Percentiles rank a stretch among this genome's conserved stretches.
These are phyloP conservation scores for Naganishia randhawae DNA, from an alignment of 768 basidiomycete genomes.

Conservation along the genomic window DNA sequence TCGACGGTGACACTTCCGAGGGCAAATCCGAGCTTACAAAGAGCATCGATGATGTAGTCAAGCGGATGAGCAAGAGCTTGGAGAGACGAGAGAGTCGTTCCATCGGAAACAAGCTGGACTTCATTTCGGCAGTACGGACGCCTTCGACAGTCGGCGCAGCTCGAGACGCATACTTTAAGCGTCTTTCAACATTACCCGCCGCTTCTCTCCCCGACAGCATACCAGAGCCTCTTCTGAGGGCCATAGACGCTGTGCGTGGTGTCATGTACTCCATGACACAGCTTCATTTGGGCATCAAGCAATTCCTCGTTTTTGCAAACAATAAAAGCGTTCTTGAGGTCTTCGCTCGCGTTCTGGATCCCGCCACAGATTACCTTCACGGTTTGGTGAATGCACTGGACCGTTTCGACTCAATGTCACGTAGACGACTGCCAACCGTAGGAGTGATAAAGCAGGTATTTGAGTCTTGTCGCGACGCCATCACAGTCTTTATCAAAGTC, in stretches of 20 bases:
- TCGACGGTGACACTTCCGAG: constrained; percentile 4
- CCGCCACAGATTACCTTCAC: constrained; percentile 74
- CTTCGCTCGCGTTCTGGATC: constrained; percentile 77
- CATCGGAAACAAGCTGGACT: constrained; percentile 9
- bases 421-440: constrained; percentile 63
- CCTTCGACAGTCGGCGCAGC: constrained; percentile 61
- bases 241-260: constrained; percentile 85
- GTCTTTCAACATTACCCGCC: constrained; percentile 72
- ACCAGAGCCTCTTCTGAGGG: constrained; percentile 63
- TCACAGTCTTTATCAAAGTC: constrained; percentile 81
- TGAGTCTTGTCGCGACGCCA: constrained; percentile 76
- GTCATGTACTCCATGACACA: constrained; percentile 89
- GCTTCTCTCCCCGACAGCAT: constrained; percentile 59
- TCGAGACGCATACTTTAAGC: constrained; percentile 87
- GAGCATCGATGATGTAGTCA: constrained; percentile 17
- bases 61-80: constrained; percentile 21
- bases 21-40: constrained; percentile 2
- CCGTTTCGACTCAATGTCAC: constrained; percentile 78
- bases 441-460: constrained; percentile 71
- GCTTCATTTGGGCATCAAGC: constrained; percentile 79
- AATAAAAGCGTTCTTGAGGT: constrained; percentile 77
- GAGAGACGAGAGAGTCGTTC: constrained; percentile 19
- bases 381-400: constrained; percentile 83
- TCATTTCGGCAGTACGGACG: constrained; percentile 16
- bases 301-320: constrained; percentile 76